phyloP scores from a whole-genome alignment of 225 moss, liverwort and hornwort species.

The Asterella californica region DNA sequence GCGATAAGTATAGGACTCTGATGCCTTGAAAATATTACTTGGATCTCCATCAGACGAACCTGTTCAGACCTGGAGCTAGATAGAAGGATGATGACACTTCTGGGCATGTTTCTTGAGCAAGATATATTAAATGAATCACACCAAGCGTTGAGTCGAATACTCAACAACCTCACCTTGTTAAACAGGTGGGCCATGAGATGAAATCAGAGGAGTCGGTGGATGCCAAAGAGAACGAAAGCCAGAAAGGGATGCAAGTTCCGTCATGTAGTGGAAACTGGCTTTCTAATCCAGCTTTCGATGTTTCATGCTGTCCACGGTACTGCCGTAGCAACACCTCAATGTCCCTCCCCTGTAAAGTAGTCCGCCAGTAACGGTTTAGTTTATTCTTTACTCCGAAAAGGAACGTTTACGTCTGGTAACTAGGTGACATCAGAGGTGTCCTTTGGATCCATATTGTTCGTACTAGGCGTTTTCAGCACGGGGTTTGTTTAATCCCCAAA shows the following conservation, averaged over 20 bases:
- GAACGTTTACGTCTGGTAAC: no score
- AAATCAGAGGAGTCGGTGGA: constrained; percentile 34
- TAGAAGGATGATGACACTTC: neutral
- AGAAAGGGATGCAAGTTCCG: constrained; percentile 17
- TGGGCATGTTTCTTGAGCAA: neutral
- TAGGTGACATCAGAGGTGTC: neutral
- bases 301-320: constrained; percentile 24
- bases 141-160: neutral
- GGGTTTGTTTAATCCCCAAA: neutral
- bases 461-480: no score
- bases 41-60: neutral
- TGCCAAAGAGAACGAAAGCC: constrained; percentile 28
- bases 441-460: no score
- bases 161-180: constrained; percentile 20
- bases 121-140: neutral
- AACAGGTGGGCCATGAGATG: constrained; percentile 32
- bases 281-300: constrained; percentile 17
- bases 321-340: constrained; percentile 21
- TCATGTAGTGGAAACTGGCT: constrained; percentile 19
- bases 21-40: neutral
- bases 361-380: no score
- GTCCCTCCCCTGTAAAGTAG: neutral
- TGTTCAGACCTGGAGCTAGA: neutral
- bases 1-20: neutral
- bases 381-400: no score